These are phyloP conservation scores for Catenaria anguillulae DNA, from an alignment of 371 early-diverging fungal genomes.

Conservation along the genomic window DNA sequence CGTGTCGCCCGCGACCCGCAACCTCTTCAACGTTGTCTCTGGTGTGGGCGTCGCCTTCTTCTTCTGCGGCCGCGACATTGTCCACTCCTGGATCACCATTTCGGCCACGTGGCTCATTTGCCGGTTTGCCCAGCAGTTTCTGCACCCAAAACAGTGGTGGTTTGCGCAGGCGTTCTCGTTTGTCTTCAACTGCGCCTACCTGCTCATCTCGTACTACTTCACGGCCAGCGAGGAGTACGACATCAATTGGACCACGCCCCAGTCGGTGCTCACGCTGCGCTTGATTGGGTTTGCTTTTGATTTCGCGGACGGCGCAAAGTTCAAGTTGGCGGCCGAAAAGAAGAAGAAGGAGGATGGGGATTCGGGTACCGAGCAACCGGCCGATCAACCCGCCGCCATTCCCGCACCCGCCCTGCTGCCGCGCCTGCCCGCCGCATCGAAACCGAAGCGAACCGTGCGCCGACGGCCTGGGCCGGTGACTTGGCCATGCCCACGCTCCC, in stretches of 20 bases:
- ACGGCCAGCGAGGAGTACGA: conserved; percentile 43
- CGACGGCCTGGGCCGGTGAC: conserved; percentile 9
- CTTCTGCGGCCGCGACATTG: conserved; percentile 38
- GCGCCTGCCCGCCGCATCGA: conserved; percentile 14
- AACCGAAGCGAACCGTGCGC: conserved; percentile 10
- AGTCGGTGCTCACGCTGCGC: conserved; percentile 52
- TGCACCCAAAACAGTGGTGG: conserved; percentile 21
- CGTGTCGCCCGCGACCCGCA: conserved; percentile 27
- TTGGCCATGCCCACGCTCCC: conserved; percentile 28
- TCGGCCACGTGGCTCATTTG: conserved; percentile 34
- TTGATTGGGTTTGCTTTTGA: conserved; percentile 57
- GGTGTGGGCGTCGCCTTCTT: conserved; percentile 40
- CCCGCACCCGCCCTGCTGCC: background rate
- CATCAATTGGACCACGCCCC: conserved; percentile 55
- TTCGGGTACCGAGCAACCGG: background rate
- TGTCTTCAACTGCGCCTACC: conserved; percentile 42
- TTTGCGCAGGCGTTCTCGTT: conserved; percentile 27
- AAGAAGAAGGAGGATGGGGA: background rate
- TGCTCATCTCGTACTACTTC: conserved; percentile 37
- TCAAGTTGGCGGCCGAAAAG: background rate
- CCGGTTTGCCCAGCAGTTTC: conserved; percentile 14
- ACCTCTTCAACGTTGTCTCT: conserved; percentile 27
- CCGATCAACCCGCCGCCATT: background rate
- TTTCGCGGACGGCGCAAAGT: conserved; percentile 37
- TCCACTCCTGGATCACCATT: conserved; percentile 43